Percentiles rank a stretch among this genome's conserved stretches.
Evolutionary conservation across 2,329 filamentous ascomycete species (phyloP).

Genomic region (Eurotiales sp.): DNA sequence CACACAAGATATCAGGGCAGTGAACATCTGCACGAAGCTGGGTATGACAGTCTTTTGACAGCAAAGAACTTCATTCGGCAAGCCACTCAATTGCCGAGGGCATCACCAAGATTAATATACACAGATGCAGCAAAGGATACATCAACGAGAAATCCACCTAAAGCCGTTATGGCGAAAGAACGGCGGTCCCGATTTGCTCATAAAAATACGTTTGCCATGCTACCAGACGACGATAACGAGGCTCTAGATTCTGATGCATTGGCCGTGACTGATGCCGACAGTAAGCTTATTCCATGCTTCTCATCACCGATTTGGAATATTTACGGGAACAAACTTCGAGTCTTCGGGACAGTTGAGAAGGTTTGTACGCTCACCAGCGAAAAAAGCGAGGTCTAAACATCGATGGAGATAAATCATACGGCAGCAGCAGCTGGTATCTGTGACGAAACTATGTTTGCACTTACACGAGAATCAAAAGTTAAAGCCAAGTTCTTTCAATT

Average conservation of each 20-base stretch:
- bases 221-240: conserved; percentile 12
- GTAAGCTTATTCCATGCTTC: conserved; percentile 51
- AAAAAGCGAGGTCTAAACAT: neutral
- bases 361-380: conserved; percentile 40
- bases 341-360: conserved; percentile 58
- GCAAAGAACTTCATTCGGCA: conserved; percentile 57
- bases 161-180: neutral
- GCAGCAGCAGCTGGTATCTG: too few species aligned
- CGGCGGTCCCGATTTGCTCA: conserved; percentile 27
- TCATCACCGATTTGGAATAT: conserved; percentile 53
- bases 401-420: neutral
- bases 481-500: neutral
- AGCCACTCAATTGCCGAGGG: conserved; percentile 43
- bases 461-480: neutral
- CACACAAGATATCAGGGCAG: conserved; percentile 29
- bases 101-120: conserved; percentile 28
- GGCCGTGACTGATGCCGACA: conserved; percentile 20
- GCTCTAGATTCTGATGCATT: conserved; percentile 7
- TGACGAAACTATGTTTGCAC: too few species aligned
- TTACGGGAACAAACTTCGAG: conserved; percentile 57
- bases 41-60: conserved; percentile 60
- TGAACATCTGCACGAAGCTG: conserved; percentile 52
- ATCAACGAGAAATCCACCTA: conserved; percentile 1
- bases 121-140: neutral
- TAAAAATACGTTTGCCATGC: conserved; percentile 27